A percentile compares a stretch with the other conserved stretches of the same genome.
Conservation (phyloP, 2,329 filamentous ascomycete genomes). For the Fonsecaea pugnacius region DNA sequence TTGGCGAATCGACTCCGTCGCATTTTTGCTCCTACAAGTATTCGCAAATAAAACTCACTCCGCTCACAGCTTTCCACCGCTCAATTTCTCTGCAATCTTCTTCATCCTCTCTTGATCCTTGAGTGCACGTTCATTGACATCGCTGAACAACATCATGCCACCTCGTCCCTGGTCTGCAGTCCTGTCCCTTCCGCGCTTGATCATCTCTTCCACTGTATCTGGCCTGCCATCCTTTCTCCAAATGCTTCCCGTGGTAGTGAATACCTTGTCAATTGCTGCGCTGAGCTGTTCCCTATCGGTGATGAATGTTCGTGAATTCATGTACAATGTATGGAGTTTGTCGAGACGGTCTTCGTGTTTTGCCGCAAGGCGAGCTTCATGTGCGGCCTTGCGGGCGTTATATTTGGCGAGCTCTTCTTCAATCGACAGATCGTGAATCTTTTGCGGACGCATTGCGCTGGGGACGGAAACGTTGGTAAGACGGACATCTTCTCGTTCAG, state of each 20-base stretch:
- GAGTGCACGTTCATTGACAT: conserved; percentile 39
- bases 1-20: background rate
- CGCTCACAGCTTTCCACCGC: conserved; percentile 64
- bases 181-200: conserved; percentile 26
- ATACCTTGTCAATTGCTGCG: conserved; percentile 73
- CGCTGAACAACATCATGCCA: conserved; percentile 25
- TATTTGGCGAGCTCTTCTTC: conserved; percentile 46
- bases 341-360: conserved; percentile 68
- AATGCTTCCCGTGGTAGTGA: conserved; percentile 62
- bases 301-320: conserved; percentile 86
- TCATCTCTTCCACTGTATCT: conserved; percentile 54
- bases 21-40: background rate
- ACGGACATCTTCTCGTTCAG: conserved; percentile 74
- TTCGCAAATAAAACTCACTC: background rate
- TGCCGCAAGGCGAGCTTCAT: conserved; percentile 52
- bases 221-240: conserved; percentile 58
- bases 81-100: conserved; percentile 69
- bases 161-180: conserved; percentile 25
- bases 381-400: conserved; percentile 41
- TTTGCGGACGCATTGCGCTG: conserved; percentile 55
- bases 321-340: conserved; percentile 83
- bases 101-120: conserved; percentile 61
- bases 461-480: conserved; percentile 72
- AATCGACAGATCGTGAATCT: conserved; percentile 22
- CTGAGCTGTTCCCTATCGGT: conserved; percentile 77